These are phyloP conservation scores for Picea glauca DNA, from an alignment of 75 land plant species.

Conservation along the genomic window DNA sequence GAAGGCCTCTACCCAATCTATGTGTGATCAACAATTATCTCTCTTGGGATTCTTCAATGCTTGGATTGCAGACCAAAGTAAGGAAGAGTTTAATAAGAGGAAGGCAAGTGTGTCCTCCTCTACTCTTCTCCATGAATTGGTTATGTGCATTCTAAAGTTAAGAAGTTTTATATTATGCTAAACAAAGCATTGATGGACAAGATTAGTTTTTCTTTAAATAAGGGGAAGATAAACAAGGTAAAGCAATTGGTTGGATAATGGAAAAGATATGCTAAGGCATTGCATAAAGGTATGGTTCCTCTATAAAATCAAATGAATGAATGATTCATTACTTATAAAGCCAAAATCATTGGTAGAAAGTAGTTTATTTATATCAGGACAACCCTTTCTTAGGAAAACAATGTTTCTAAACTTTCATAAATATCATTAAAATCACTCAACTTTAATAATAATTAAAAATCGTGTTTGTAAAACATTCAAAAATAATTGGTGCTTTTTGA, in stretches of 20 bases:
- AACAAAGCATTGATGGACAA: background rate
- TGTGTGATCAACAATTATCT: background rate
- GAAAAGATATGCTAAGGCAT: background rate
- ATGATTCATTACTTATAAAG: no score
- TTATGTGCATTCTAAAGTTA: conserved; percentile 8
- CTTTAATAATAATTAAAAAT: no score
- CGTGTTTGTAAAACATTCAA: no score
- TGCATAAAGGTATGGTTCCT: background rate
- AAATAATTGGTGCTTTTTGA: no score
- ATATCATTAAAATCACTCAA: no score
- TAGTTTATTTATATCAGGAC: no score
- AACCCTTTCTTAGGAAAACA: no score
- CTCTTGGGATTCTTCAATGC: conserved; percentile 15
- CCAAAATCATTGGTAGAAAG: no score
- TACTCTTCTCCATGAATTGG: conserved; percentile 21
- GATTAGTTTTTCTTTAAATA: no score
- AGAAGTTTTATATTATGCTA: conserved; percentile 2
- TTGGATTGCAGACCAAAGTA: conserved; percentile 18
- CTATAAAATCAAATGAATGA: no score
- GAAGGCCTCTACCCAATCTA: conserved; percentile 12
- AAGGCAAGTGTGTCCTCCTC: conserved; percentile 13
- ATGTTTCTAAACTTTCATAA: no score
- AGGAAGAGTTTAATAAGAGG: conserved; percentile 30
- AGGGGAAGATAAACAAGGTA: background rate
- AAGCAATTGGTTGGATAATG: background rate